These are phyloP conservation scores for Arabis alpina DNA, from an alignment of 345 rosid species.

Conservation along the genomic window DNA sequence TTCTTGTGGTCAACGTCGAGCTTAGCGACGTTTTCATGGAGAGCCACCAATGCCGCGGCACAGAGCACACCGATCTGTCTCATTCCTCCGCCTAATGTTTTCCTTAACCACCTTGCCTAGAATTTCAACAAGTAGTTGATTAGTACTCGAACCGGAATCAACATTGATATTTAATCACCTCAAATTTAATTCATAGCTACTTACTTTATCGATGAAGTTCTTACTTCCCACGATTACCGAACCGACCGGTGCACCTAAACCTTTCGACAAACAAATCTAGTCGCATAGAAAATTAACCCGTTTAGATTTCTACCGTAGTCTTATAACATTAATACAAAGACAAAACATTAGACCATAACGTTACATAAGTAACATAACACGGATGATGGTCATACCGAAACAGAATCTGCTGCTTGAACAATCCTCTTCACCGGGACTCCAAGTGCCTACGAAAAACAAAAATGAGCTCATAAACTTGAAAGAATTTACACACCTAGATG, in stretches of 20 bases:
- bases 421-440: conserved; percentile 84
- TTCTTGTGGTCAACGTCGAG: conserved; percentile 83
- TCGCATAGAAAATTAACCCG: conserved; percentile 20
- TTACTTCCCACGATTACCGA: conserved; percentile 87
- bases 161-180: not conserved
- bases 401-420: conserved; percentile 87
- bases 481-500: not conserved
- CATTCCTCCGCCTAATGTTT: conserved; percentile 98
- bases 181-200: conserved; percentile 14
- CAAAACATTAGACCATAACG: not conserved
- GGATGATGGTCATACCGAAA: conserved; percentile 52
- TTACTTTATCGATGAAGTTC: conserved; percentile 76
- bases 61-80: conserved; percentile 85
- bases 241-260: conserved; percentile 94
- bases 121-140: not conserved
- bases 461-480: not conserved
- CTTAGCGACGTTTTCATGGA: conserved; percentile 66
- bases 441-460: conserved; percentile 60
- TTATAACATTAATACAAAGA: not conserved
- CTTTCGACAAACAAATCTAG: conserved; percentile 90
- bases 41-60: conserved; percentile 80
- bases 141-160: conserved; percentile 20
- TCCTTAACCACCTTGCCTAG: conserved; percentile 87
- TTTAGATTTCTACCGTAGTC: not conserved
- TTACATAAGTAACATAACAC: not conserved